Percentiles rank a stretch among this genome's conserved stretches.
These are phyloP conservation scores for Pterocarpus macrocarpus DNA, from an alignment of 306 rosid species.

Conservation along the genomic window DNA sequence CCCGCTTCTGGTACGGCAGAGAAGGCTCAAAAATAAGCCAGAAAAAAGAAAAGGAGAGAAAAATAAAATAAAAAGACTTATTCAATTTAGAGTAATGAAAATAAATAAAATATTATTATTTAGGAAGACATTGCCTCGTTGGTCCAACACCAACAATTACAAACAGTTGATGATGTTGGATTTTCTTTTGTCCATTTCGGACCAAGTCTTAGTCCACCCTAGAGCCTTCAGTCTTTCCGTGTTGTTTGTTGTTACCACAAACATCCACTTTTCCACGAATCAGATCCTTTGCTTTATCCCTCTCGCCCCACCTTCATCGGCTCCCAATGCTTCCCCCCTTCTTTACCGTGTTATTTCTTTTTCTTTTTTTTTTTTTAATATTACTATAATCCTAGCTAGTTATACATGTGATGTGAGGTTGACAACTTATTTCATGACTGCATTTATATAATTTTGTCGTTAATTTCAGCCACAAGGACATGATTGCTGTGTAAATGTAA, in stretches of 20 bases:
- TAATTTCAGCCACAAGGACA: not conserved
- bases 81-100: conserved; percentile 1
- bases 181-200: conserved; percentile 6
- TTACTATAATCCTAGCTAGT: not conserved
- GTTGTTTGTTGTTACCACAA: not conserved
- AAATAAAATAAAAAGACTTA: not conserved
- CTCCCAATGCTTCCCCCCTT: not conserved
- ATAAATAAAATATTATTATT: not conserved
- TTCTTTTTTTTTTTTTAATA: too few species aligned
- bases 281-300: conserved; percentile 36
- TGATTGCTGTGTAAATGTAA: not conserved
- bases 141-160: not conserved
- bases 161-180: not conserved
- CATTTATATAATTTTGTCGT: not conserved
- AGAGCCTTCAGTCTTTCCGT: conserved; percentile 3
- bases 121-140: conserved; percentile 36
- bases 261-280: conserved; percentile 20
- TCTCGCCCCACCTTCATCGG: conserved; percentile 30
- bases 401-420: not conserved
- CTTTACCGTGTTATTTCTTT: not conserved
- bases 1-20: conserved; percentile 46
- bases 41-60: not conserved
- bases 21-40: not conserved
- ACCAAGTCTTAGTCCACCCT: conserved; percentile 31
- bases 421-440: not conserved